Conservation (phyloP, 2,329 filamentous ascomycete genomes). For the Xylaria sp. region DNA sequence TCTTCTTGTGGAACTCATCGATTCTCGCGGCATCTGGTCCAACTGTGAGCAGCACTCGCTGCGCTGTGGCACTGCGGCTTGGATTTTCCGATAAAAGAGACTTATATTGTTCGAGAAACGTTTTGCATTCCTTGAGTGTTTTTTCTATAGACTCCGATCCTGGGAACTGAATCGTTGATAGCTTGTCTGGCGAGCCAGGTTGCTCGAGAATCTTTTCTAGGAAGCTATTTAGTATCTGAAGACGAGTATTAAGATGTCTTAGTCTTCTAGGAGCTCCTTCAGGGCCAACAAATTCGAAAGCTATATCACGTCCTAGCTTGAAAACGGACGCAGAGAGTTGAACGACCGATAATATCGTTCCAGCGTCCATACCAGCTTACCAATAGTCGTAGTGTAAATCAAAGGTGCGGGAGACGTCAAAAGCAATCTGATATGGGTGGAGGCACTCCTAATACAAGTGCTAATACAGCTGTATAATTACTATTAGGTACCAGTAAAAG, state of each 20-base stretch:
- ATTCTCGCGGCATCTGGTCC: slow-evolving; percentile 37
- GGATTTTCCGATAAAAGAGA: slow-evolving; percentile 32
- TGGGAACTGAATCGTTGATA: slow-evolving; percentile 31
- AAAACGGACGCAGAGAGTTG: slow-evolving; percentile 42
- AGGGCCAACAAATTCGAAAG: slow-evolving; percentile 39
- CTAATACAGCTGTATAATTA: neutral
- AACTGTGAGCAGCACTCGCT: slow-evolving; percentile 33
- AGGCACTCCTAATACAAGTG: slow-evolving; percentile 15
- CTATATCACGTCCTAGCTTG: slow-evolving; percentile 40
- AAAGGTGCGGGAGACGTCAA: slow-evolving; percentile 24
- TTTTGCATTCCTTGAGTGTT: slow-evolving; percentile 43
- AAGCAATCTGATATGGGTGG: slow-evolving; percentile 29
- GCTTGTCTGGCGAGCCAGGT: slow-evolving; percentile 26
- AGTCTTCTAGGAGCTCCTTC: slow-evolving; percentile 40
- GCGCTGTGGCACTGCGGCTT: slow-evolving; percentile 22
- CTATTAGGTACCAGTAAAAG: neutral
- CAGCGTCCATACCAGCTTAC: slow-evolving; percentile 33
- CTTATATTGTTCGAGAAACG: slow-evolving; percentile 42
- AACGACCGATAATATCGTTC: slow-evolving; percentile 41
- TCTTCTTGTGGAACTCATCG: slow-evolving; percentile 41
- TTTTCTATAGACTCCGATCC: slow-evolving; percentile 36
- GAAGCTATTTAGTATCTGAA: slow-evolving; percentile 38
- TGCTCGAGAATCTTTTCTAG: slow-evolving; percentile 36
- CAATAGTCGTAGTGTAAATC: slow-evolving; percentile 7
- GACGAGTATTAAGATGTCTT: slow-evolving; percentile 40